phyloP scores from a whole-genome alignment of 1,284 basidiomycete genomes.

The Cutaneotrichosporon sp. region DNA sequence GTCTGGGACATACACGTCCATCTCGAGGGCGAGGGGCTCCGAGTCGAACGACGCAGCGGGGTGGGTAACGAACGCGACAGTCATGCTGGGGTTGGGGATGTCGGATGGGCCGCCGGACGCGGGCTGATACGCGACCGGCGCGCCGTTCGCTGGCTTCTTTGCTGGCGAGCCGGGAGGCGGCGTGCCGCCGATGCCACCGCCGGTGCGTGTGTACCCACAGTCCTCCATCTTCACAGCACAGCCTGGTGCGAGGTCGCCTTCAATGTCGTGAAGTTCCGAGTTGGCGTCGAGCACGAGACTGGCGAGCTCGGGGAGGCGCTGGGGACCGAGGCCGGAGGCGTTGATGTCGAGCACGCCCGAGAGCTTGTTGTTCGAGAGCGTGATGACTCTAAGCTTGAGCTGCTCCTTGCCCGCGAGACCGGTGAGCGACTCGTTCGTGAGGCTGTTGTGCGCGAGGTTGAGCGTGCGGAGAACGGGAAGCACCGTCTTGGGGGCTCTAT shows the following conservation, averaged over 20 bases:
- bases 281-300: constrained; percentile 35
- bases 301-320: constrained; percentile 33
- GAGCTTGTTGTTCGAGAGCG: constrained; percentile 39
- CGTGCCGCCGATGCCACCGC: background rate
- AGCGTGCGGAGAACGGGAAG: constrained; percentile 39
- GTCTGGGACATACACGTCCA: constrained; percentile 46
- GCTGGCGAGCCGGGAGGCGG: background rate
- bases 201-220: constrained; percentile 18
- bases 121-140: constrained; percentile 12
- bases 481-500: constrained; percentile 27
- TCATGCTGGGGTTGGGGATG: constrained; percentile 37
- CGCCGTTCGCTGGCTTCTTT: background rate
- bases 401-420: constrained; percentile 22
- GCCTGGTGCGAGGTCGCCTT: constrained; percentile 26
- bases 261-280: constrained; percentile 27
- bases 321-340: constrained; percentile 22
- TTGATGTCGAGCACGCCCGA: constrained; percentile 32
- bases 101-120: constrained; percentile 21
- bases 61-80: constrained; percentile 36
- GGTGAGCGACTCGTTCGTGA: constrained; percentile 31
- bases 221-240: constrained; percentile 37
- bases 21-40: constrained; percentile 42
- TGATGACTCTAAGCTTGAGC: constrained; percentile 33
- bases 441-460: constrained; percentile 39
- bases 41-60: constrained; percentile 50